Base-by-base conservation (phyloP, 2,329 filamentous ascomycete genomes). In the Phaeophleospora eucalypticola region DNA sequence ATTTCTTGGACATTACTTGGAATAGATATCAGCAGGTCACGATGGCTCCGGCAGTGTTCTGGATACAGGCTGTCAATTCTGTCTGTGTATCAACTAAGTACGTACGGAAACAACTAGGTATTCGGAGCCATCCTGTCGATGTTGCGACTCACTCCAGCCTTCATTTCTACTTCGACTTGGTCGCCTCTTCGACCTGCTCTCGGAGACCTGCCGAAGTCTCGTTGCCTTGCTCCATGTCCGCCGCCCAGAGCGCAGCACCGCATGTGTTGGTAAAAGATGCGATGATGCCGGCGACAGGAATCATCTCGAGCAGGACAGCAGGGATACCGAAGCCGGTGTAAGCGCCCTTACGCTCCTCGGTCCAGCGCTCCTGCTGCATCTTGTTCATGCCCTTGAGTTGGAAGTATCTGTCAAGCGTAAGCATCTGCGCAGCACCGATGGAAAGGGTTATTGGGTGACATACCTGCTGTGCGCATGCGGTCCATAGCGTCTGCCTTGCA, bases 221-320 rank as follows among this genome's bases (percentile, higher is more conserved):
- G 10, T 57, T 51, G 12, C 53, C 56, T 40, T 58, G 51, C 54
- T 70, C 67, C 18, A 69, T 47, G 39, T 70, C 89, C 15, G 88
- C 87, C 34, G 91, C 90, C 89, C 89, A 96, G n/a, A 97, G 72
- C 6, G 91, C 91, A 44, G 90, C 91, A 6, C 89, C 91, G 48
- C 95, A 89, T 1, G 87, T 86, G 66, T 95, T 96, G 14, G 89
- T 95, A 66, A 94, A 96, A 0, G 86, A 79, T 62, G 95, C 95
- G 51, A 91, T 77, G 43, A 95, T 85, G 4, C 87, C 90, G 4
- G 78, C 81, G 51, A 96, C 72, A 0, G 91, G 91, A 2, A 96
- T 46, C 74, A 95, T 84, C 65, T 96, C 89, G 3, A 96, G 76
- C 1, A 93, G 69, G 39, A 87, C 88, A 4, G 89, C 85, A 2